Conservation (phyloP, 768 basidiomycete genomes). For the Lactarius evosmus region DNA sequence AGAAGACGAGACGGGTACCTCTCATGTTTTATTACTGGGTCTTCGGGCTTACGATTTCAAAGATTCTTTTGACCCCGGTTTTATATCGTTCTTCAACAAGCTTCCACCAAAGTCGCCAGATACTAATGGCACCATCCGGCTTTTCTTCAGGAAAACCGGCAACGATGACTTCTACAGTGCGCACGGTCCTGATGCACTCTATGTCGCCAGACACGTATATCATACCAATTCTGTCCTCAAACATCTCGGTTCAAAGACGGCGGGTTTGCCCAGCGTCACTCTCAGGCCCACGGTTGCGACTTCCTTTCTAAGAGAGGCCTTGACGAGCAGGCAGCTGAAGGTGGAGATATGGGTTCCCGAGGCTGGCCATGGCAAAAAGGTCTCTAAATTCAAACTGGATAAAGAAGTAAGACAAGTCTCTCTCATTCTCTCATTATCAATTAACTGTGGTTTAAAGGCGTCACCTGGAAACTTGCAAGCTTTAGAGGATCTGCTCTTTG, state of each 20-base stretch:
- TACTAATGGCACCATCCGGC: constrained; percentile 70
- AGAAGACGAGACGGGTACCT: constrained; percentile 38
- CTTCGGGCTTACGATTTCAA: neutral
- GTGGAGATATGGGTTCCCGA: constrained; percentile 89
- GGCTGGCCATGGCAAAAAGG: constrained; percentile 69
- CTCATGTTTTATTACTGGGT: neutral
- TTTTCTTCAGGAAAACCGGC: constrained; percentile 66
- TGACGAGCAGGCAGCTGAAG: constrained; percentile 86
- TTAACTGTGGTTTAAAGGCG: constrained; percentile 43
- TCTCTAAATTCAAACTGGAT: constrained; percentile 68
- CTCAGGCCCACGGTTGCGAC: constrained; percentile 77
- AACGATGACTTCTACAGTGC: constrained; percentile 76
- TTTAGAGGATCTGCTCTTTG: constrained; percentile 62
- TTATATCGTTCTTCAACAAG: constrained; percentile 64
- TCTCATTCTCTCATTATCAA: neutral
- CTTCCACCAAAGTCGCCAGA: constrained; percentile 67
- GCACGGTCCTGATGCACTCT: constrained; percentile 86
- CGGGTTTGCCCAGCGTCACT: constrained; percentile 71
- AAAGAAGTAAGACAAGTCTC: constrained; percentile 58
- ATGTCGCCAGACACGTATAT: constrained; percentile 77
- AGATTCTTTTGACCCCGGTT: constrained; percentile 43
- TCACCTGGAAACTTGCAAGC: constrained; percentile 69
- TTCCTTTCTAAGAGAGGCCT: constrained; percentile 78
- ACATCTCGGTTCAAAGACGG: constrained; percentile 66
- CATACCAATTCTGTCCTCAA: constrained; percentile 92